phyloP scores from a whole-genome alignment of 768 basidiomycete species.

The Termitomyces sp. region DNA sequence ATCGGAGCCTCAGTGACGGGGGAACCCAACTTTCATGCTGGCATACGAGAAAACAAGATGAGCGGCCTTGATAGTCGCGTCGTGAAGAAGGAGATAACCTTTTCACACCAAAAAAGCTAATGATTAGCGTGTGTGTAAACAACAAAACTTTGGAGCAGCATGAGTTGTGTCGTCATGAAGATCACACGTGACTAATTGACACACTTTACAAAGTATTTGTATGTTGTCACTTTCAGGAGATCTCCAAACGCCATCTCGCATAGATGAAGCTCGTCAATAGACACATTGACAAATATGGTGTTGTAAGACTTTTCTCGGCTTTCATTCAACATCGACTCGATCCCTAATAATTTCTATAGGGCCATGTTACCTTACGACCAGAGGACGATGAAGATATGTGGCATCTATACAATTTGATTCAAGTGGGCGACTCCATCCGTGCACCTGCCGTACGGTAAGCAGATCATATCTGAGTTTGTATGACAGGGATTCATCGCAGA shows the following conservation, averaged over 20 bases:
- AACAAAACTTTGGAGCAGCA: too few species aligned
- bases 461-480: neutral
- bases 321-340: slow-evolving; percentile 18
- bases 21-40: neutral
- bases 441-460: slow-evolving; percentile 78
- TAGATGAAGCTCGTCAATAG: slow-evolving; percentile 83
- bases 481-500: neutral
- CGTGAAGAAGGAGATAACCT: too few species aligned
- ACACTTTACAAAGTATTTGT: too few species aligned
- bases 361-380: slow-evolving; percentile 89
- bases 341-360: slow-evolving; percentile 45
- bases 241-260: slow-evolving; percentile 5
- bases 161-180: too few species aligned
- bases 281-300: slow-evolving; percentile 78
- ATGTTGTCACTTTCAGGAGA: too few species aligned
- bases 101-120: too few species aligned
- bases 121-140: too few species aligned
- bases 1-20: neutral
- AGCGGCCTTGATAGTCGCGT: neutral
- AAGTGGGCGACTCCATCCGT: slow-evolving; percentile 81
- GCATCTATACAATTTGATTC: slow-evolving; percentile 98
- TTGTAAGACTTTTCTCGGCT: slow-evolving; percentile 41
- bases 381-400: slow-evolving; percentile 99
- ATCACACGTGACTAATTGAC: neutral
- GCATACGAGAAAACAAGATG: neutral